phyloP scores from a whole-genome alignment of 495 filamentous ascomycete genomes.

The Talaromyces thailandensis region DNA sequence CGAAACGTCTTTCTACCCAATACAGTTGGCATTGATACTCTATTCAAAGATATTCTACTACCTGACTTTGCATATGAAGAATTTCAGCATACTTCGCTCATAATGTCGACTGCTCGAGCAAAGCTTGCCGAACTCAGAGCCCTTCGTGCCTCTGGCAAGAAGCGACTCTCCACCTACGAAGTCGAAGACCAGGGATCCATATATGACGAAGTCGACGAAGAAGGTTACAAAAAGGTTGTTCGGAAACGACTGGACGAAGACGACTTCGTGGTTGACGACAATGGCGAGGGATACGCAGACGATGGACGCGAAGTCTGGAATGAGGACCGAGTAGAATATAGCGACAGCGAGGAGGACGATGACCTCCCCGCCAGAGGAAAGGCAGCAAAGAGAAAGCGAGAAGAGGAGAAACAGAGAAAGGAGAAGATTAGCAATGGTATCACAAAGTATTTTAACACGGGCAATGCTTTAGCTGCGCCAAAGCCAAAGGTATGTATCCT shows the following conservation, averaged over 20 bases:
- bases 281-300: conserved; percentile 89
- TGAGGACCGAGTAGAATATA: conserved; percentile 52
- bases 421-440: conserved; percentile 87
- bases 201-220: conserved; percentile 96
- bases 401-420: conserved; percentile 78
- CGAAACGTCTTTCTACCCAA: not conserved
- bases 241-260: conserved; percentile 82
- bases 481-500: conserved; percentile 64
- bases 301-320: conserved; percentile 98
- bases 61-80: conserved; percentile 6
- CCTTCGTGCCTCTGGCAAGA: conserved; percentile 83
- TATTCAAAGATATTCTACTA: not conserved
- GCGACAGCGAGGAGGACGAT: conserved; percentile 61
- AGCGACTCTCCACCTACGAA: conserved; percentile 79
- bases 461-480: conserved; percentile 51
- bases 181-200: conserved; percentile 75
- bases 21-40: not conserved
- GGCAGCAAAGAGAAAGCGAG: conserved; percentile 75
- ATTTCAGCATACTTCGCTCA: conserved; percentile 7
- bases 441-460: conserved; percentile 83
- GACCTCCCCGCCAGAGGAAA: conserved; percentile 58
- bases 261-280: conserved; percentile 95
- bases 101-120: conserved; percentile 30
- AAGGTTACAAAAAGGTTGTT: conserved; percentile 93
- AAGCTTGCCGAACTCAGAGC: conserved; percentile 71